phyloP scores from a whole-genome alignment of 768 basidiomycete genomes.

The Lactarius deliciosus region DNA sequence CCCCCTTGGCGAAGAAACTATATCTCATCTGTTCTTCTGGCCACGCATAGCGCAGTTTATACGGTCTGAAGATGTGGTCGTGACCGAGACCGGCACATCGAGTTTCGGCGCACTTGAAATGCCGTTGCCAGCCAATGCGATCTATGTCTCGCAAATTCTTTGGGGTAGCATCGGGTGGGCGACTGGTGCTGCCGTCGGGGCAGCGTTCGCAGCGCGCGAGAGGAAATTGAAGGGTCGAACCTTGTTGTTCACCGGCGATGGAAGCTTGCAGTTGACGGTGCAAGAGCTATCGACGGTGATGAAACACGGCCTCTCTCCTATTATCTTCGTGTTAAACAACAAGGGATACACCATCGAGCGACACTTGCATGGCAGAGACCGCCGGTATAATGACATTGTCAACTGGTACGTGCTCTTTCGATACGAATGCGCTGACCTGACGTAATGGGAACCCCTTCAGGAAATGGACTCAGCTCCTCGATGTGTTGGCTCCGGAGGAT shows the following conservation, averaged over 20 bases:
- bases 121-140: conserved; percentile 66
- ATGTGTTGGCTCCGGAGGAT: conserved; percentile 51
- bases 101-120: conserved; percentile 85
- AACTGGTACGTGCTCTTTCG: conserved; percentile 50
- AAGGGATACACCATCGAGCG: conserved; percentile 88
- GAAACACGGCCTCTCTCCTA: conserved; percentile 66
- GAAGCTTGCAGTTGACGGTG: conserved; percentile 76
- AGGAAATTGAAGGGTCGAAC: conserved; percentile 54
- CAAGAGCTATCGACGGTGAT: conserved; percentile 89
- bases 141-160: conserved; percentile 73
- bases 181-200: conserved; percentile 75
- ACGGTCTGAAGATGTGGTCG: conserved; percentile 66
- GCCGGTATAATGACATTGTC: conserved; percentile 85
- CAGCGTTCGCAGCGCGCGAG: conserved; percentile 76
- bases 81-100: conserved; percentile 88
- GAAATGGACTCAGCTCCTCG: conserved; percentile 68
- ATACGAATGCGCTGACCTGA: not conserved
- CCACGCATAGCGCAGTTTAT: conserved; percentile 75
- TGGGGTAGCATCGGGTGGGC: conserved; percentile 96
- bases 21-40: conserved; percentile 86
- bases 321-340: conserved; percentile 83
- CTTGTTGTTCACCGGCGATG: conserved; percentile 85
- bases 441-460: conserved; percentile 31
- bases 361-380: conserved; percentile 61
- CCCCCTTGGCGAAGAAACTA: conserved; percentile 40